Base-by-base conservation (phyloP, 2,329 filamentous ascomycete species). In the Sporothrix globosa region DNA sequence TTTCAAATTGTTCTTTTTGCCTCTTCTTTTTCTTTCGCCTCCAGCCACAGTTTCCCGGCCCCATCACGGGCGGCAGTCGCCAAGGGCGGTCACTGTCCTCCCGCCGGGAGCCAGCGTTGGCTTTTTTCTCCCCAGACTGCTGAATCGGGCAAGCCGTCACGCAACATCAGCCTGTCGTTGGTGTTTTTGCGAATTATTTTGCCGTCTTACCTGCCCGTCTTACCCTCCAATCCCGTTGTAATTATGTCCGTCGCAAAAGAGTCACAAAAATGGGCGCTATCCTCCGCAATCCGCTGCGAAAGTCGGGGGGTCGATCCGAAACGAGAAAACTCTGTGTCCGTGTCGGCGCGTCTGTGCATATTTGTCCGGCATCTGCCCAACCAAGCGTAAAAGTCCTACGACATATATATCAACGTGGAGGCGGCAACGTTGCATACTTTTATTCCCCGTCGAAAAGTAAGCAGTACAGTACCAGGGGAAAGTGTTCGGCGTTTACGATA, bases 121-220 rank as follows among this genome's bases (percentile, higher is more conserved):
- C n/a, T 21, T 19, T n/a, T 13, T 41, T 4, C 41, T 10, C 6
- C n/a, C 34, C 34, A 6, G 7, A 30, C 10, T 52, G 19, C 53
- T 48, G 39, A 68, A 68, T 58, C 53, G 21, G 52, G 66, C 34
- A 68, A 56, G 41, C 24, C n/a, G 30, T 68, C 66, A 68, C 52
- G 56, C 66, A 53, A 48, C 52, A 24, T 4, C 53, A 13, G 4
- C 34, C 5, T 48, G 44, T 48, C 44, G 13, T 39, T 21, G 54
- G 17, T 39, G 9, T 10, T 58, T n/a, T 60, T 39, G 56, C n/a
- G 7, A n/a, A 60, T n/a, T 5, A 9, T 61, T 44, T 48, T 11
- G 53, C 52, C 66, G 52, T 68, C 41, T 34, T 58, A 68, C n/a
- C 52, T 41, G 66, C 66, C 34, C 34, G 21, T 34, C 56, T 39